phyloP scores from a whole-genome alignment of 2,329 filamentous ascomycete genomes.

The Graphilbum sp. region DNA sequence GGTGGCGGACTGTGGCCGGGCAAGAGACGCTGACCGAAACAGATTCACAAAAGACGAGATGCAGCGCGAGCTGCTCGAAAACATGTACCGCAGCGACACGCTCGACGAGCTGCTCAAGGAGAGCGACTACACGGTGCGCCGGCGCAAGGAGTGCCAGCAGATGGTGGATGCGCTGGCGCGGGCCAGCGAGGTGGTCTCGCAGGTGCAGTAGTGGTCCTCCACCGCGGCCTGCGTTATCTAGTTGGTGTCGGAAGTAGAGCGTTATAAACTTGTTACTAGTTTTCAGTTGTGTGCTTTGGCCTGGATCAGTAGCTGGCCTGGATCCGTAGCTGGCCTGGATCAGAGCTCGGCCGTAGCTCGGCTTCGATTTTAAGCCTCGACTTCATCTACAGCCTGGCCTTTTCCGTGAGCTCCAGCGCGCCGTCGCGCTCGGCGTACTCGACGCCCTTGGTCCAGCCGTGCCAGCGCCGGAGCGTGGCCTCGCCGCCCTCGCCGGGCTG shows the following conservation, averaged over 20 bases:
- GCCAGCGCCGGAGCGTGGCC: constrained; percentile 51
- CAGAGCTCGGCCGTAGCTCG: too few relatives aligned
- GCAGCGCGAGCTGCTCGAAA: constrained; percentile 90
- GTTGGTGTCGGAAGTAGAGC: too few relatives aligned
- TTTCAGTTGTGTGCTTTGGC: too few relatives aligned
- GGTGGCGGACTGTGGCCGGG: too few relatives aligned
- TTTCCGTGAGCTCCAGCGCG: constrained; percentile 36
- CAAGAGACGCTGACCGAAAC: too few relatives aligned
- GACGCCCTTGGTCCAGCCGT: constrained; percentile 56
- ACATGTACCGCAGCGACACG: constrained; percentile 87
- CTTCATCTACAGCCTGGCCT: constrained; percentile 15
- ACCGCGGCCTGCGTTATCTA: too few relatives aligned
- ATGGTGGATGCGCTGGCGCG: constrained; percentile 90
- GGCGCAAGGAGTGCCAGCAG: constrained; percentile 95
- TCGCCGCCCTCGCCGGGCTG: constrained; percentile 57
- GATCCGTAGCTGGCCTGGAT: too few relatives aligned
- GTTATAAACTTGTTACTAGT: too few relatives aligned
- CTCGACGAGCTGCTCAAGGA: constrained; percentile 93
- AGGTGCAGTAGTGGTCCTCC: constrained; percentile 45
- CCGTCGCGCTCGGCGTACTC: constrained; percentile 54
- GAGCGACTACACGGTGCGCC: constrained; percentile 86
- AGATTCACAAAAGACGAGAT: constrained; percentile 96
- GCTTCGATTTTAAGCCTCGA: too few relatives aligned
- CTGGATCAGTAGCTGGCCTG: too few relatives aligned
- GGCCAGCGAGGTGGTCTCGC: constrained; percentile 91